Evolutionary conservation across 2,329 filamentous ascomycete genomes (phyloP), one percentile per base, ranked within the genome.

Genomic region (Epicoccum sorghinum): DNA sequence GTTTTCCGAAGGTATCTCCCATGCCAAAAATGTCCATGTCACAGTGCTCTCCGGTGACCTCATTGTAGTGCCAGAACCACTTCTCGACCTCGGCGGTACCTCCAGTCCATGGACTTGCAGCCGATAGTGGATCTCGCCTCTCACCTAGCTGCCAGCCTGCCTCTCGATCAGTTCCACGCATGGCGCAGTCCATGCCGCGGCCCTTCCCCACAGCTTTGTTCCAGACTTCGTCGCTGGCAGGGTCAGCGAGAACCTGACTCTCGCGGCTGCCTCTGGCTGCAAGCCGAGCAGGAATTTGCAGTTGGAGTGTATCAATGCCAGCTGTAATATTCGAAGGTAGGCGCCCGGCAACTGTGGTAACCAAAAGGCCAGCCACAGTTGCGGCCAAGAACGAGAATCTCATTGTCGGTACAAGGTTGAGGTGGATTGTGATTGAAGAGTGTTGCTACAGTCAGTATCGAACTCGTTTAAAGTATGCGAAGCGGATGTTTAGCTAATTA

Each of bases 81-180:
- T 37, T 25, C 5, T n/a, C 6, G 32, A 33, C 32, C 12, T 44
- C 40, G 4, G 13, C 6, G 13, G 38, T 22, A 2, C 36, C 27
- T 7, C 33, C 27, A n/a, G 13, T 12, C 64, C 65, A 69, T 3
- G 2, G 32, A 32, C 62, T 68, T 3, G 51, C 46, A 7, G 58
- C 61, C 3, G 64, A 66, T 14, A 61, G 60, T 6, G 61, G 63
- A 3, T 33, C 42, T 4, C 58, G 40, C 0, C 36, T 54, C 13
- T 64, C 57, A 13, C 47, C 12, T 10, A 35, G 22, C 22, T 60
- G 51, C 10, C 30, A 53, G 9, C 64, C 64, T 7, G 65, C 65
- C 5, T 36, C 57, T 8, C 22, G n/a, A 18, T 66, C 65, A 1
- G 58, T 54, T 2, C 56, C 62, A 1, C 49, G 38, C 58, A 68